Conservation (phyloP, 768 basidiomycete species). For the Suillus placidus region DNA sequence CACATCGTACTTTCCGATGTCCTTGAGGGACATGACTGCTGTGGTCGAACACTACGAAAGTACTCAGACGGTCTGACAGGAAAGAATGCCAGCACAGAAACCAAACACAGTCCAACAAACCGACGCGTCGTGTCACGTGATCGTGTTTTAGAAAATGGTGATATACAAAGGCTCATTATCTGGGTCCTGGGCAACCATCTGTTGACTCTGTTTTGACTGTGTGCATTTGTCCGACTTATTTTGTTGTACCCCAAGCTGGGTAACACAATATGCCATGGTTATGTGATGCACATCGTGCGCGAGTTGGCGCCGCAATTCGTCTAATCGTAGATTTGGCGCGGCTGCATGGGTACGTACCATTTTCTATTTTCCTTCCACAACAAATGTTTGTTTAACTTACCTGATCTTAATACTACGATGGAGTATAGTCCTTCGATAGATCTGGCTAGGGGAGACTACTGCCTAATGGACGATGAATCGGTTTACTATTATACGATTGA, state of each 20-base stretch:
- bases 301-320: neutral
- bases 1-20: constrained; percentile 43
- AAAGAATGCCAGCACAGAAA: constrained; percentile 11
- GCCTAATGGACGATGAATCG: neutral
- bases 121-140: constrained; percentile 37
- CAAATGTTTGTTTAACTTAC: neutral
- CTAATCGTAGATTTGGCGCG: neutral
- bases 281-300: neutral
- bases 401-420: neutral
- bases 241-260: neutral
- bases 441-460: neutral
- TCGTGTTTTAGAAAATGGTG: constrained; percentile 32
- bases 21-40: constrained; percentile 39
- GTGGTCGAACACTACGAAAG: constrained; percentile 14
- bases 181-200: too few species aligned
- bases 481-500: too few species aligned
- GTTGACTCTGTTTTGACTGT: neutral
- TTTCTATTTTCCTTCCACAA: neutral
- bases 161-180: too few species aligned
- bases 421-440: neutral
- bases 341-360: neutral
- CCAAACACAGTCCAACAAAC: constrained; percentile 30
- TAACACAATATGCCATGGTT: neutral
- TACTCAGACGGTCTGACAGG: neutral
- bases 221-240: neutral